These are phyloP conservation scores for Artemisia argyi DNA, from an alignment of 129 eudicot species.

Conservation along the genomic window DNA sequence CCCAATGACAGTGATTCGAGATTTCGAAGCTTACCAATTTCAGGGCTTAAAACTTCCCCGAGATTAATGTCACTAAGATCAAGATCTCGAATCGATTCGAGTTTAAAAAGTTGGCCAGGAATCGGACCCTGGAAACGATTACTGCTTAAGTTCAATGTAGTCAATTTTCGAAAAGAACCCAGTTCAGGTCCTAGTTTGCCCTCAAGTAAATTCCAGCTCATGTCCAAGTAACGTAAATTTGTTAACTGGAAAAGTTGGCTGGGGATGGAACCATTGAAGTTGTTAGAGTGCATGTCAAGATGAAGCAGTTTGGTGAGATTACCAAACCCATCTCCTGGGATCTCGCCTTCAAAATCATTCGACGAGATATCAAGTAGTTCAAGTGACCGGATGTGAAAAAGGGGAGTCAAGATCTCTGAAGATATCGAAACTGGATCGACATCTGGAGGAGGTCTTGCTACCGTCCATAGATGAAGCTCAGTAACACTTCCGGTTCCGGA, in stretches of 20 bases:
- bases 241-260: conserved; percentile 27
- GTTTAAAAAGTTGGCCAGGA: background rate
- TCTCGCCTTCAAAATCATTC: conserved; percentile 19
- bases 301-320: conserved; percentile 36
- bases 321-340: conserved; percentile 30
- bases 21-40: conserved; percentile 14
- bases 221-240: conserved; percentile 31
- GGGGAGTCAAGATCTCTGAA: conserved; percentile 29
- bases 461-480: conserved; percentile 21
- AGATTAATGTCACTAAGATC: background rate
- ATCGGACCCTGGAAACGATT: background rate
- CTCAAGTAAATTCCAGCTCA: conserved; percentile 24
- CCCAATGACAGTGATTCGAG: background rate
- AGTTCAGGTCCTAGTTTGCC: conserved; percentile 4
- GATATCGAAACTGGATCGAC: background rate
- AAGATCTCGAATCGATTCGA: background rate
- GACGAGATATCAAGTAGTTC: conserved; percentile 36
- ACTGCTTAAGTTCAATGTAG: background rate
- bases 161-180: background rate
- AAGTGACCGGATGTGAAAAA: conserved; percentile 35
- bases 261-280: conserved; percentile 40
- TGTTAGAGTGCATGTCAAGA: conserved; percentile 36
- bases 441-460: background rate
- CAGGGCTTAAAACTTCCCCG: background rate
- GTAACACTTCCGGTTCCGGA: conserved; percentile 9